Evolutionary conservation across 2,329 filamentous ascomycete genomes (phyloP).

Genomic region (Capronia epimyces): DNA sequence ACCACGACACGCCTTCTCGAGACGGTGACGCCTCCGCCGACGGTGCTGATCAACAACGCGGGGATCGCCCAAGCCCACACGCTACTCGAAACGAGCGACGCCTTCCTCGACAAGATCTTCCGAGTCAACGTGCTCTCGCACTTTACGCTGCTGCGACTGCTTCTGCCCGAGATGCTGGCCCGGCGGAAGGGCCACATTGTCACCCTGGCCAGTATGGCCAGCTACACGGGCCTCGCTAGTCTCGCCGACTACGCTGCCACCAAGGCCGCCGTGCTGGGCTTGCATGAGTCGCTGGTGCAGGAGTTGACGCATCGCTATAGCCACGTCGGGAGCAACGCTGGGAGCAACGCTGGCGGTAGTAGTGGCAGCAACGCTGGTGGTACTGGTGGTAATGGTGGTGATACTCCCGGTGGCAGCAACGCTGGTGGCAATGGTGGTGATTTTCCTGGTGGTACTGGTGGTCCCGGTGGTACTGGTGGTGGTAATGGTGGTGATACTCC

Average conservation of each 20-base stretch:
- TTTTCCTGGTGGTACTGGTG: no score
- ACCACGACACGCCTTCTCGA: conserved; percentile 54
- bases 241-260: conserved; percentile 63
- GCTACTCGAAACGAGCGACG: conserved; percentile 55
- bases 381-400: no score
- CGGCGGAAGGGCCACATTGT: conserved; percentile 67
- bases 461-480: background rate
- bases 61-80: conserved; percentile 56
- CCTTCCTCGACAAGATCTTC: conserved; percentile 61
- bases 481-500: background rate
- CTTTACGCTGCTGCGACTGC: conserved; percentile 60
- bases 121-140: conserved; percentile 65
- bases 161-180: conserved; percentile 60
- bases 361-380: no score
- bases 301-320: conserved; percentile 57
- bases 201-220: conserved; percentile 60
- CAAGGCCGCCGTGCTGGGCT: conserved; percentile 61
- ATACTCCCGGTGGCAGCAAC: background rate
- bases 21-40: conserved; percentile 45
- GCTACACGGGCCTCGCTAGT: conserved; percentile 55
- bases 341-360: no score
- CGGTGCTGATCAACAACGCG: conserved; percentile 68
- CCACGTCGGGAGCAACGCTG: background rate
- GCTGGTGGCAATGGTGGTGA: background rate
- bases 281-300: conserved; percentile 60